Percentiles rank a stretch among this genome's conserved stretches.
Conservation (phyloP, 1,284 basidiomycete genomes). For the Schizophyllum amplum region DNA sequence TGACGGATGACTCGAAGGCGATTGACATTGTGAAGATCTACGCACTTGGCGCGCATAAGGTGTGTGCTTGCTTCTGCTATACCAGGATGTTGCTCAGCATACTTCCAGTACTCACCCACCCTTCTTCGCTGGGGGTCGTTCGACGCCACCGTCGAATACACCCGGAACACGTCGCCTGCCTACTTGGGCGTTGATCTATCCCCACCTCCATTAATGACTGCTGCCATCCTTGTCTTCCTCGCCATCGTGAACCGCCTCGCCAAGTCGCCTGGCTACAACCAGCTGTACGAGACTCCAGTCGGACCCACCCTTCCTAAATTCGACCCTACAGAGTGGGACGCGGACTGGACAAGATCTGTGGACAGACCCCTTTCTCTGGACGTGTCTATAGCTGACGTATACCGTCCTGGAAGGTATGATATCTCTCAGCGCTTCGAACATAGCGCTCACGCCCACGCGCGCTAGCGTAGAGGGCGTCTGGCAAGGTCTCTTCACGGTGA, state of each 20-base stretch:
- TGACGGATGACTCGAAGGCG: conserved; percentile 33
- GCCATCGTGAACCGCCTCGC: conserved; percentile 39
- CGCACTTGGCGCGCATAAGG: conserved; percentile 60
- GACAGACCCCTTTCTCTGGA: not conserved
- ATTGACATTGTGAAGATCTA: conserved; percentile 47
- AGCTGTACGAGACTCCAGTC: too few species aligned
- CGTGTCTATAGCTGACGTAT: too few species aligned
- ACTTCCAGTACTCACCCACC: conserved; percentile 50
- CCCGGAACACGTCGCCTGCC: not conserved
- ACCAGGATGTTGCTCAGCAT: conserved; percentile 3
- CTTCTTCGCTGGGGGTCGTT: conserved; percentile 52
- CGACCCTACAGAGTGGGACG: conserved; percentile 36
- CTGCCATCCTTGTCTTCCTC: conserved; percentile 65
- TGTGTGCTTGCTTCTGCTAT: conserved; percentile 22
- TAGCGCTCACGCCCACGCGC: not conserved
- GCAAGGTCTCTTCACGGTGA: conserved; percentile 69
- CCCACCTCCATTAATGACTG: conserved; percentile 51
- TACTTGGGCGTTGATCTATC: conserved; percentile 31
- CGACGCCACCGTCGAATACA: conserved; percentile 10
- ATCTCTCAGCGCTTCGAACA: too few species aligned
- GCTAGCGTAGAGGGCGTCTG: conserved; percentile 60
- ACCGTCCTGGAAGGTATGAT: too few species aligned
- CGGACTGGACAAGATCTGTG: conserved; percentile 25
- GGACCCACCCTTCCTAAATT: too few species aligned
- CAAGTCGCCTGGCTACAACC: conserved; percentile 11